Evolutionary conservation across 768 basidiomycete genomes (phyloP), one percentile per base, ranked within the genome.

Genomic region (Panus rudis): DNA sequence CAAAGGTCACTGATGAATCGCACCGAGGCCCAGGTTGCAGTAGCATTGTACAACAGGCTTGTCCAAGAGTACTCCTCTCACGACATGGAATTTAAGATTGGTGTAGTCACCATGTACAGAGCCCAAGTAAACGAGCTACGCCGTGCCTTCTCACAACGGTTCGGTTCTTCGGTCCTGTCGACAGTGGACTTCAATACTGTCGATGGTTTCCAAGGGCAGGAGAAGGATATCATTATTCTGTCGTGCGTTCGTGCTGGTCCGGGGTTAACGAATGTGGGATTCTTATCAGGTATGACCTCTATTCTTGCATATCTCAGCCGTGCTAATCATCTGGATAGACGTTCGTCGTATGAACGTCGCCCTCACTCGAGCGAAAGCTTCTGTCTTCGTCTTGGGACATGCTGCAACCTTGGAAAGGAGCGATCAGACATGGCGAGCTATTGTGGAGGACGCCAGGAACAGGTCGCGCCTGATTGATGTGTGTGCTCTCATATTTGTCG

Each of bases 191-290:
- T 99, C 68, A 87, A 96, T 59, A 98, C 96, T 0, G 94, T 99
- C 28, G 94, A 99, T 63, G 96, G 94, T 8, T 98, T 98, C 58
- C 96, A 99, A 63, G 96, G 96, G 37, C 96, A 99, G 66, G 96
- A 99, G 62, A 99, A 99, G 61, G 91, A 94, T 53, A 78, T 99
- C 41, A 94, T 99, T 64, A 97, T 99, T 51, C 72, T 99, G 16
- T 98, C 96, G 3, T 96, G 92, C 59, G 96, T 98, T 16, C 80
- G 96, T 49, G 87, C 92, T 8, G 92, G 96, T 4, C 81, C 88
- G 14, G 83, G 85, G n/a, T 61, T 91, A 16, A 73, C 76, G 45
- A 77, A 69, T 0, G 78, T 98, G 42, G 96, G 96, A 46, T 98
- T 98, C 70, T 73, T 98, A 54, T 75, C 80, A 51, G 92, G 88